phyloP scores from a whole-genome alignment of 139 green algal species.

The Chlorella sorokiniana region DNA sequence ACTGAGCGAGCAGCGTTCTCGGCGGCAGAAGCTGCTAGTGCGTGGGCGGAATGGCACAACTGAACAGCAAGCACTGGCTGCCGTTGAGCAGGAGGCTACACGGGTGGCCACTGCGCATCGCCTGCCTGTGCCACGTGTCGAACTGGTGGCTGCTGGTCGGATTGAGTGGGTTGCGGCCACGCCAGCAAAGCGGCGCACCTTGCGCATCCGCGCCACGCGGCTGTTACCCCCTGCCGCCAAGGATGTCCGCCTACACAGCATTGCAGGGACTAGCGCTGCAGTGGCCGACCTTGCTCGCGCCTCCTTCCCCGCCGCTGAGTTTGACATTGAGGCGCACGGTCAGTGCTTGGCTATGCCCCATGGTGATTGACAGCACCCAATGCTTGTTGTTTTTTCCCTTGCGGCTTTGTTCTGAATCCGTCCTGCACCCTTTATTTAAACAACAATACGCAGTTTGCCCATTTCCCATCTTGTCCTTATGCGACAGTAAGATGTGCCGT shows the following conservation, averaged over 20 bases:
- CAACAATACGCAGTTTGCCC: no score
- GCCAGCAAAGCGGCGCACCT: constrained; percentile 31
- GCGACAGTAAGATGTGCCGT: no score
- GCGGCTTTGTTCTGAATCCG: no score
- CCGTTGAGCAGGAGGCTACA: constrained; percentile 32
- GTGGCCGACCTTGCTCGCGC: constrained; percentile 13
- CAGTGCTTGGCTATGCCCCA: no score
- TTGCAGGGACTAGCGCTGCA: neutral
- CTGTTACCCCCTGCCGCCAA: constrained; percentile 15
- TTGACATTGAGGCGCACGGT: constrained; percentile 27
- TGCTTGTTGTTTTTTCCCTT: no score
- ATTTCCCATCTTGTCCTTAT: no score
- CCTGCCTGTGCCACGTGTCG: constrained; percentile 44
- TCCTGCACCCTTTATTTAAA: no score
- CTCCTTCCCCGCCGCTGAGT: constrained; percentile 5
- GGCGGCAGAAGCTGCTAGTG: constrained; percentile 67
- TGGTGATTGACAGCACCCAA: no score
- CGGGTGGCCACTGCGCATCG: constrained; percentile 12
- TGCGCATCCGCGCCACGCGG: constrained; percentile 21
- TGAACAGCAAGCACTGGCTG: constrained; percentile 52
- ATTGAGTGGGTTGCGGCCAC: constrained; percentile 64
- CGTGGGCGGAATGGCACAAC: constrained; percentile 63
- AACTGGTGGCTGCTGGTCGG: constrained; percentile 63
- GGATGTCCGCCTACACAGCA: constrained; percentile 19
- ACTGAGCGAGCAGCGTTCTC: constrained; percentile 46